Percentiles rank a stretch among this genome's conserved stretches.
Evolutionary conservation across 106 monocot species (phyloP).

Genomic region (Acorus calamus): DNA sequence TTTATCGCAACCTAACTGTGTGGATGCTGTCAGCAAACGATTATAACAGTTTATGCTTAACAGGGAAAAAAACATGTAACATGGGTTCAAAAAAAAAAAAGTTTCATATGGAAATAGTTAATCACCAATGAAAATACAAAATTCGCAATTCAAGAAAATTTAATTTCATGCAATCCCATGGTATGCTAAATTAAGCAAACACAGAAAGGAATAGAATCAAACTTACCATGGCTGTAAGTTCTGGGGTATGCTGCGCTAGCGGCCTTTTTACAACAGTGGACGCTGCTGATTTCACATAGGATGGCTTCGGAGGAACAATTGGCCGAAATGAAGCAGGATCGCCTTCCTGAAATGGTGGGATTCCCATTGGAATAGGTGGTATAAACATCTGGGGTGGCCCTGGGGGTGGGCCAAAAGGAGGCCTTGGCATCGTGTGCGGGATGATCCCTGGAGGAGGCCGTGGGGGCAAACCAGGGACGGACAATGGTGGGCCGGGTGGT

Average conservation of each 20-base stretch:
- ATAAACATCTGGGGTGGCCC: slow-evolving; percentile 36
- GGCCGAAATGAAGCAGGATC: slow-evolving; percentile 25
- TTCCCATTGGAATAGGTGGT: slow-evolving; percentile 24
- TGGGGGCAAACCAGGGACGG: slow-evolving; percentile 34
- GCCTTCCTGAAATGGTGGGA: slow-evolving; percentile 26
- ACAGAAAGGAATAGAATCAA: not conserved
- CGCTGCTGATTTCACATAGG: slow-evolving; percentile 93
- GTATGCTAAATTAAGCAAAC: not conserved
- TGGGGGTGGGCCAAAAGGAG: slow-evolving; percentile 40
- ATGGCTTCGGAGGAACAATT: slow-evolving; percentile 63
- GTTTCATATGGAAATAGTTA: no score
- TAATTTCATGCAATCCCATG: no score
- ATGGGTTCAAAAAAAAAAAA: no score
- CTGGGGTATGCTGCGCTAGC: slow-evolving; percentile 87
- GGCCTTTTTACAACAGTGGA: slow-evolving; percentile 98
- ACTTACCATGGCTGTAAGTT: slow-evolving; percentile 91
- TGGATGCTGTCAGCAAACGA: no score
- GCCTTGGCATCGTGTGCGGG: slow-evolving; percentile 26
- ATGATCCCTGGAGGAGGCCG: slow-evolving; percentile 51
- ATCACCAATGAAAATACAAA: not conserved
- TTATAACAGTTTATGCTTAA: no score
- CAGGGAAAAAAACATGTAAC: no score
- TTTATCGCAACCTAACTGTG: no score
- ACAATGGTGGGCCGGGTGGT: slow-evolving; percentile 35
- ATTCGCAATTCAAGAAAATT: no score